Percentiles rank a stretch among this genome's conserved stretches.
Conservation (phyloP, 257 asterid species). For the Petunia axillaris region DNA sequence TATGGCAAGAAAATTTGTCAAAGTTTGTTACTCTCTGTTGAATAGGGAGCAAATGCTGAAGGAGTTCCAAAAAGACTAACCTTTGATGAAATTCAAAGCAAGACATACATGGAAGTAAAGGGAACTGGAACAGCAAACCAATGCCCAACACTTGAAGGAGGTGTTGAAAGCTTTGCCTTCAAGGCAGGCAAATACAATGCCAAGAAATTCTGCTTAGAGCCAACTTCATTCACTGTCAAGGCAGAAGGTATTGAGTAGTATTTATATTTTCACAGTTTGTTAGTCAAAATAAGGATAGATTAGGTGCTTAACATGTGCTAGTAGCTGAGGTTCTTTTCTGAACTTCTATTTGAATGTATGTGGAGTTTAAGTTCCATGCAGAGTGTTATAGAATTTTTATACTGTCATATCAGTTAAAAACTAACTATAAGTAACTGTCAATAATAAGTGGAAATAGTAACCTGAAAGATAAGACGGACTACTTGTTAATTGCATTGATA, state of each 20-base stretch:
- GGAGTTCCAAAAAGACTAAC: conserved; percentile 79
- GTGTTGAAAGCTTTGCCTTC: conserved; percentile 64
- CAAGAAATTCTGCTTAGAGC: conserved; percentile 90
- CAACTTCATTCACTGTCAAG: conserved; percentile 93
- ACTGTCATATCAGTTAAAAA: too few species aligned
- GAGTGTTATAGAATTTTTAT: too few species aligned
- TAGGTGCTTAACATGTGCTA: too few species aligned
- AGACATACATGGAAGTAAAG: conserved; percentile 85
- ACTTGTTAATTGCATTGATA: too few species aligned
- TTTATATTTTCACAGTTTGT: too few species aligned
- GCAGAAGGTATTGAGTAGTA: conserved; percentile 52
- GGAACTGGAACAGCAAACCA: conserved; percentile 96
- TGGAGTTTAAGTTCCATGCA: too few species aligned
- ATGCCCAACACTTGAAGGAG: conserved; percentile 92
- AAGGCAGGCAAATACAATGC: conserved; percentile 78
- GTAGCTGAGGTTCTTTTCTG: too few species aligned
- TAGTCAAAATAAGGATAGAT: too few species aligned
- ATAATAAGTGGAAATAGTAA: too few species aligned
- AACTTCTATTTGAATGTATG: too few species aligned
- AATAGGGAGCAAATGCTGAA: conserved; percentile 88
- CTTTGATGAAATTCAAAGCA: conserved; percentile 84
- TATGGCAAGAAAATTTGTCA: background rate
- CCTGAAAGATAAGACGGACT: too few species aligned
- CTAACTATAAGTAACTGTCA: too few species aligned
- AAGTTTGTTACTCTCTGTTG: background rate